phyloP scores from a whole-genome alignment of 106 monocot genomes.

The Dioscorea alata region DNA sequence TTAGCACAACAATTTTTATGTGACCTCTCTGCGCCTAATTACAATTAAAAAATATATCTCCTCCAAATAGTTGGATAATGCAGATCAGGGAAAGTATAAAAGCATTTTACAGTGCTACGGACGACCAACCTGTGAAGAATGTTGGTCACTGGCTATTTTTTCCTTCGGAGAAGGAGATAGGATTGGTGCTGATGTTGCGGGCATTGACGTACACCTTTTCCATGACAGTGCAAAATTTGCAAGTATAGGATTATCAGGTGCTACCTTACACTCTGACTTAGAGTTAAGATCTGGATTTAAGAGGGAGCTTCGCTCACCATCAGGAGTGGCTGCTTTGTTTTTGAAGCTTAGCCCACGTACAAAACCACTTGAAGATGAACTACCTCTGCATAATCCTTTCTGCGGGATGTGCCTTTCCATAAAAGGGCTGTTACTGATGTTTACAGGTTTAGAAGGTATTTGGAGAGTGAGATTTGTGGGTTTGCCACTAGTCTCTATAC shows the following conservation, averaged over 20 bases:
- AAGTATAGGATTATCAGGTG: slow-evolving; percentile 16
- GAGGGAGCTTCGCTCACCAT: slow-evolving; percentile 33
- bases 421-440: neutral
- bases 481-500: neutral
- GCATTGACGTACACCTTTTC: slow-evolving; percentile 44
- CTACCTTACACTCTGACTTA: neutral
- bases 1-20: too few species aligned
- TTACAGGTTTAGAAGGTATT: slow-evolving; percentile 8
- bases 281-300: slow-evolving; percentile 27
- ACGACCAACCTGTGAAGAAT: slow-evolving; percentile 14
- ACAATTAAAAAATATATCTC: too few species aligned
- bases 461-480: slow-evolving; percentile 16
- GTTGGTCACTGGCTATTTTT: slow-evolving; percentile 3
- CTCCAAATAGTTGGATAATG: too few species aligned
- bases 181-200: slow-evolving; percentile 16
- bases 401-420: neutral
- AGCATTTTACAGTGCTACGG: neutral
- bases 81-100: too few species aligned
- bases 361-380: slow-evolving; percentile 21
- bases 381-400: slow-evolving; percentile 5
- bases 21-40: too few species aligned
- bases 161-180: slow-evolving; percentile 19
- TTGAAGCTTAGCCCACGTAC: slow-evolving; percentile 24
- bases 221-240: slow-evolving; percentile 31
- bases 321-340: slow-evolving; percentile 15